A percentile compares a stretch with the other conserved stretches of the same genome.
Conservation (phyloP, 306 rosid genomes). For the Bauhinia variegata region DNA sequence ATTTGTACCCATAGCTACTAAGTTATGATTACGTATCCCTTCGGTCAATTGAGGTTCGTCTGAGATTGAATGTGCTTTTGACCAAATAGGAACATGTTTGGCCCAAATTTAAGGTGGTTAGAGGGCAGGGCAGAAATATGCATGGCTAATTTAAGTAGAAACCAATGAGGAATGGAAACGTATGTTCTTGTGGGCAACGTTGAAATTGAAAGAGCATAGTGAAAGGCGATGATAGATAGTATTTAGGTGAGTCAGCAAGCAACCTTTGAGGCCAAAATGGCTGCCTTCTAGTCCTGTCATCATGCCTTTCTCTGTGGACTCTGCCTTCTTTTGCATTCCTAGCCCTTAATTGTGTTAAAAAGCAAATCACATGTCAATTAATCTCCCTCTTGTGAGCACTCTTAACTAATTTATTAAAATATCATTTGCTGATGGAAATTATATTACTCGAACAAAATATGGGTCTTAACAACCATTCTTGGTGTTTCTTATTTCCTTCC, state of each 20-base stretch:
- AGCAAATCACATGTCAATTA: no score
- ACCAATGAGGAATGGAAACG: slow-evolving; percentile 29
- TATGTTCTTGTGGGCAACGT: not conserved
- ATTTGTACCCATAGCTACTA: slow-evolving; percentile 32
- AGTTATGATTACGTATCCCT: slow-evolving; percentile 32
- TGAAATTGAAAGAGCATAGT: not conserved
- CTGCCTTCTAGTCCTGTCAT: slow-evolving; percentile 21
- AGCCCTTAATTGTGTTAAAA: no score
- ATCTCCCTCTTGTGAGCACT: no score
- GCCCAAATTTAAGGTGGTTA: not conserved
- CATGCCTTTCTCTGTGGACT: not conserved
- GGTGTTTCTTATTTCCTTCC: slow-evolving; percentile 30
- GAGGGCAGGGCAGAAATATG: not conserved
- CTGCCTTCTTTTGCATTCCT: not conserved
- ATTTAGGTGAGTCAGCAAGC: slow-evolving; percentile 37
- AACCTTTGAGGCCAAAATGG: slow-evolving; percentile 21
- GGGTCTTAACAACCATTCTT: slow-evolving; percentile 28
- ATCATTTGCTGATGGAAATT: no score
- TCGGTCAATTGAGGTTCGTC: not conserved
- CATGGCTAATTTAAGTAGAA: slow-evolving; percentile 20
- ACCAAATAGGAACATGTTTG: not conserved
- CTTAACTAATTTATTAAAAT: no score
- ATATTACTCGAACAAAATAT: no score
- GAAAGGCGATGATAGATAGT: not conserved
- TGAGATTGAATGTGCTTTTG: slow-evolving; percentile 29